These are phyloP conservation scores for Inga oerstediana DNA, from an alignment of 306 rosid species.

Conservation along the genomic window DNA sequence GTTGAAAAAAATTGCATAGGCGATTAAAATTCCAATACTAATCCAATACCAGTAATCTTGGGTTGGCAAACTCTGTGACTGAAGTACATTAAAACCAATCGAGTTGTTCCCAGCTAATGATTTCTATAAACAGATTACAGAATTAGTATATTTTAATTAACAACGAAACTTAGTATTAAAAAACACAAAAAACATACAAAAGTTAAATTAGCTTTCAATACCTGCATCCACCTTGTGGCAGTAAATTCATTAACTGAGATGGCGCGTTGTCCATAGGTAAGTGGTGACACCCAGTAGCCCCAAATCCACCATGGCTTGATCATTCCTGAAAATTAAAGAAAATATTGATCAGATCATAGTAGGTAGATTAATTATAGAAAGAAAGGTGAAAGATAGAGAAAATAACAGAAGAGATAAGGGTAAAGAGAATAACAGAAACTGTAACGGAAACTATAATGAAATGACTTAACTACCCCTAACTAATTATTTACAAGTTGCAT, in stretches of 20 bases:
- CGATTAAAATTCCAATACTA: constrained; percentile 53
- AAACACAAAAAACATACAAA: neutral
- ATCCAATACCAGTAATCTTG: constrained; percentile 78
- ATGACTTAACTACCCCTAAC: too few relatives aligned
- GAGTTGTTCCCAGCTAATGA: constrained; percentile 44
- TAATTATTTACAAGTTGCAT: too few relatives aligned
- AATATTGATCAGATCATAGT: constrained; percentile 19
- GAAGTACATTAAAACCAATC: constrained; percentile 67
- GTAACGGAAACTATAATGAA: too few relatives aligned
- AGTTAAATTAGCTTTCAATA: constrained; percentile 35
- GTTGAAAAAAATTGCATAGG: constrained; percentile 66
- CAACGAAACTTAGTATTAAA: neutral
- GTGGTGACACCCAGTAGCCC: constrained; percentile 91
- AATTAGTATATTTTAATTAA: neutral
- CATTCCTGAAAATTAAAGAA: constrained; percentile 47
- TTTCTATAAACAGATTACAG: constrained; percentile 46
- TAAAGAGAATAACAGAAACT: too few relatives aligned
- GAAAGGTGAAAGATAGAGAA: too few relatives aligned
- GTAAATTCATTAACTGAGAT: constrained; percentile 78
- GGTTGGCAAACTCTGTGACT: constrained; percentile 48
- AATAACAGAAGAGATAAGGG: too few relatives aligned
- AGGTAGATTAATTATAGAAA: too few relatives aligned
- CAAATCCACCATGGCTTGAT: constrained; percentile 87
- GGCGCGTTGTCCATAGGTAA: constrained; percentile 77
- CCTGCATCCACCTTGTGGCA: constrained; percentile 81